phyloP scores from a whole-genome alignment of 2,329 filamentous ascomycete genomes.

The Knufia petricola region DNA sequence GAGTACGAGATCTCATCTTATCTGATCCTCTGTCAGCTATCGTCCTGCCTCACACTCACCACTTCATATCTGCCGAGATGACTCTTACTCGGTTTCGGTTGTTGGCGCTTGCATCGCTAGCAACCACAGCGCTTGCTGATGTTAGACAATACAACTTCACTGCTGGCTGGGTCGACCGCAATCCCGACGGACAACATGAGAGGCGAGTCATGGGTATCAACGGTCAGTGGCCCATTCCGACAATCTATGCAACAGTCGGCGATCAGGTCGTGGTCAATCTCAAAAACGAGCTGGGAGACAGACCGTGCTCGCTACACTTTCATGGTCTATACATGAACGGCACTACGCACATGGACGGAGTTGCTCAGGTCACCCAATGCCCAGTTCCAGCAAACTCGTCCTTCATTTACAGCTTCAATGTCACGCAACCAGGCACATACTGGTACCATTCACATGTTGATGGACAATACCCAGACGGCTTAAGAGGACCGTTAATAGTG shows the following conservation, averaged over 20 bases:
- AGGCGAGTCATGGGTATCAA: slow-evolving; percentile 70
- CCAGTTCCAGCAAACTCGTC: slow-evolving; percentile 52
- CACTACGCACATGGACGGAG: slow-evolving; percentile 62
- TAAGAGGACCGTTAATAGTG: slow-evolving; percentile 55
- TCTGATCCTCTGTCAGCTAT: slow-evolving; percentile 18
- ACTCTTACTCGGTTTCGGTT: slow-evolving; percentile 4
- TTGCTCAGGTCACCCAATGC: slow-evolving; percentile 57
- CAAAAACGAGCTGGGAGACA: slow-evolving; percentile 31
- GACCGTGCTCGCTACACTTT: slow-evolving; percentile 42
- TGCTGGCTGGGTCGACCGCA: slow-evolving; percentile 60
- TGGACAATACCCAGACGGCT: slow-evolving; percentile 61
- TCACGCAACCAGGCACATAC: slow-evolving; percentile 61
- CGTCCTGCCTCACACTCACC: not conserved
- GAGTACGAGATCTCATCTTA: slow-evolving; percentile 28
- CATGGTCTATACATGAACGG: slow-evolving; percentile 64
- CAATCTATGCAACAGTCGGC: slow-evolving; percentile 30
- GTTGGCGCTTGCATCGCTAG: not conserved
- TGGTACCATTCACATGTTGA: slow-evolving; percentile 67
- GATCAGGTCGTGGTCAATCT: slow-evolving; percentile 31
- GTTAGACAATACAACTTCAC: slow-evolving; percentile 53
- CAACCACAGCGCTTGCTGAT: slow-evolving; percentile 11
- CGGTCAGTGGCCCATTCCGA: slow-evolving; percentile 63
- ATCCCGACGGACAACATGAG: slow-evolving; percentile 58
- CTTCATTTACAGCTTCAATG: slow-evolving; percentile 62
- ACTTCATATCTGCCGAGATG: not conserved